phyloP scores from a whole-genome alignment of 1,139 yeast species.

The Petasospora rhodanensis region DNA sequence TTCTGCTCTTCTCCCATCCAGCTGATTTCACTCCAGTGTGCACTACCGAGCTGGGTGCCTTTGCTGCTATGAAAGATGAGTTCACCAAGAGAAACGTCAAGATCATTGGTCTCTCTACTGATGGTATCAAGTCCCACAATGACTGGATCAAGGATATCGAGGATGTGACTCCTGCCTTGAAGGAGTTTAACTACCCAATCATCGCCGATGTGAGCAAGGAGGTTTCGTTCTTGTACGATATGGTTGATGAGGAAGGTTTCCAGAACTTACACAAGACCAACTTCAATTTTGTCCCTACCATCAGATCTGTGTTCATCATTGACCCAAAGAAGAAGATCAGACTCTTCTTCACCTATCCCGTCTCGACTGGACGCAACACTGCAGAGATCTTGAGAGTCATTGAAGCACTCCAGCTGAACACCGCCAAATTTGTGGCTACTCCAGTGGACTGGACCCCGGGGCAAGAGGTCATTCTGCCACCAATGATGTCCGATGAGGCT shows the following conservation, averaged over 20 bases:
- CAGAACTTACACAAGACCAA: slow-evolving; percentile 56
- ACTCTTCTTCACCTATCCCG: slow-evolving; percentile 73
- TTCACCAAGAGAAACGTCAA: slow-evolving; percentile 72
- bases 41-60: slow-evolving; percentile 86
- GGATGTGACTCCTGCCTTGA: slow-evolving; percentile 54
- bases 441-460: slow-evolving; percentile 89
- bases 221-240: slow-evolving; percentile 66
- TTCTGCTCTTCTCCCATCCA: slow-evolving; percentile 78
- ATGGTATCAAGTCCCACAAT: slow-evolving; percentile 63
- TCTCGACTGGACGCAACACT: slow-evolving; percentile 83
- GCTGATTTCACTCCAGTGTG: slow-evolving; percentile 89
- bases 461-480: slow-evolving; percentile 81
- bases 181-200: slow-evolving; percentile 75
- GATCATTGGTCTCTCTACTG: slow-evolving; percentile 76
- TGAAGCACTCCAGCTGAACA: slow-evolving; percentile 76
- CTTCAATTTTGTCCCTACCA: slow-evolving; percentile 61
- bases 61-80: slow-evolving; percentile 79
- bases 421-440: slow-evolving; percentile 66
- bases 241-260: slow-evolving; percentile 70
- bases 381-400: slow-evolving; percentile 81
- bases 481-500: slow-evolving; percentile 63
- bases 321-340: slow-evolving; percentile 76
- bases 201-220: slow-evolving; percentile 72
- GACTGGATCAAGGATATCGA: slow-evolving; percentile 84
- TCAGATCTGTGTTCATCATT: slow-evolving; percentile 78